Evolutionary conservation across 2,329 filamentous ascomycete species (phyloP), one percentile per base, ranked within the genome.

Genomic region (Aspergillaceae sp.): DNA sequence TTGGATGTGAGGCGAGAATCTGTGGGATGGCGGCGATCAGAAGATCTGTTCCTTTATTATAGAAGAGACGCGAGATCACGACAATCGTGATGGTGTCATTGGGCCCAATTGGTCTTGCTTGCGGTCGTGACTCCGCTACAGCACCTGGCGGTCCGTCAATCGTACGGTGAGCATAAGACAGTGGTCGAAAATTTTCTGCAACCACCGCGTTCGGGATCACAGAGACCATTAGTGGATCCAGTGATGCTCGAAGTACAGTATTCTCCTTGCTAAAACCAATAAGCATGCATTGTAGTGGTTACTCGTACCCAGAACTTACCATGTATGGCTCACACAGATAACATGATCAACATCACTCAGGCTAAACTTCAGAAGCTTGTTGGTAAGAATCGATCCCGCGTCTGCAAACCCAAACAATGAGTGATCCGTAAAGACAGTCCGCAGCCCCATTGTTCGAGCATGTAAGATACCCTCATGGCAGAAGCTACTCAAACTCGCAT

Each of bases 161-260:
- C 6, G 68, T 51, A 57, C 62, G 74, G 55, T 69, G 64, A 4
- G 70, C 63, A 52, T 75, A 74, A 45, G 75, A 75, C 2, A 86
- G 67, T 0, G 91, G 92, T 43, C 83, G 81, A 61, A 98, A 98
- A 69, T 96, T 94, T 60, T 95, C 90, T 7, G 94, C 90, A 1
- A 98, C 94, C 2, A 98, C 87, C 7, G 92, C 92, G 56, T 98
- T 98, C 9, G 92, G 92, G 48, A 98, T 97, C 34, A 95, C 92
- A 0, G 91, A 97, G 26, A 98, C 92, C 83, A 96, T 96, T 27
- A 95, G 74, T 2, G 92, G 94, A 60, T 98, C 94, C 1, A 98
- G 78, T 0, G 91, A 95, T 3, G 92, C 92, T 59, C 92, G 80
- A 7, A 98, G 78, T 5, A 97, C 92, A 0, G 92, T 98, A 61